Conservation (phyloP, 805 yeast species). For the Candida gorgasii region DNA sequence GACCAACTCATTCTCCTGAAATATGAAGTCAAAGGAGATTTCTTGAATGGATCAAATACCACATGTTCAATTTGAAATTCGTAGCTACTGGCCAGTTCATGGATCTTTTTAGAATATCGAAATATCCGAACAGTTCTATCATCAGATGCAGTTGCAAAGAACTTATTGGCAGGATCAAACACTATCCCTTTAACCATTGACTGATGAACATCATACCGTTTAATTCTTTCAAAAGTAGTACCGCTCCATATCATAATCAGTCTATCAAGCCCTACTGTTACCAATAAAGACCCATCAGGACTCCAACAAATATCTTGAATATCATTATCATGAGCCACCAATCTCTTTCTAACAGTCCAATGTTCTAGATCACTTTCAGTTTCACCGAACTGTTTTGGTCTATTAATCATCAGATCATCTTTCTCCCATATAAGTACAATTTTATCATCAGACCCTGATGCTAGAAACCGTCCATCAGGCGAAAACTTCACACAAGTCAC, state of each 20-base stretch:
- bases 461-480: constrained; percentile 87
- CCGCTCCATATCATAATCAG: constrained; percentile 95
- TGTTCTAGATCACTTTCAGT: constrained; percentile 74
- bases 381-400: constrained; percentile 66
- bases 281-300: constrained; percentile 87
- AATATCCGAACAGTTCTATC: constrained; percentile 89
- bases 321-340: constrained; percentile 97
- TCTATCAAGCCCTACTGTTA: constrained; percentile 92
- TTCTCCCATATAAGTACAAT: constrained; percentile 90
- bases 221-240: constrained; percentile 82
- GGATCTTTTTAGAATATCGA: constrained; percentile 67
- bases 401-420: constrained; percentile 64
- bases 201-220: constrained; percentile 88
- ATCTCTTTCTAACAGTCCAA: constrained; percentile 90
- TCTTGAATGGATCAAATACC: constrained; percentile 79
- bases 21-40: constrained; percentile 89
- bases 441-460: constrained; percentile 94
- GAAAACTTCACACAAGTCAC: constrained; percentile 92
- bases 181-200: constrained; percentile 95
- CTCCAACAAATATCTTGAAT: constrained; percentile 98
- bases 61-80: constrained; percentile 86
- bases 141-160: constrained; percentile 95
- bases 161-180: constrained; percentile 97
- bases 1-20: constrained; percentile 87
- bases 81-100: constrained; percentile 56